Percentiles rank a stretch among this genome's conserved stretches.
phyloP scores from a whole-genome alignment of 1,284 basidiomycete genomes.

The Gastroboletus turbinatus region DNA sequence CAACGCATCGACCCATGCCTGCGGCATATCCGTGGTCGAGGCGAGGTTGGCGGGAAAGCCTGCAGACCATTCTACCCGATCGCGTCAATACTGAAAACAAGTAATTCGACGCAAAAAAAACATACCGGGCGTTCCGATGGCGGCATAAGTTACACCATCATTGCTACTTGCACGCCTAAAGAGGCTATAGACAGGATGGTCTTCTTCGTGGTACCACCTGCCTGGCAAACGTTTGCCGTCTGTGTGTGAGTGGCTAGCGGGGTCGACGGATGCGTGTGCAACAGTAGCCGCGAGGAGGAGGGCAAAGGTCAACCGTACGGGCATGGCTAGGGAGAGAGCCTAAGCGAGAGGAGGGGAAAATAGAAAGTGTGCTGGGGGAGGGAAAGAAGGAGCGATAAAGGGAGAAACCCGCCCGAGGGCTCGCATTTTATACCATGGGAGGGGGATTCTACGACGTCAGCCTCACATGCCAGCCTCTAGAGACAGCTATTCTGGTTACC shows the following conservation, averaged over 20 bases:
- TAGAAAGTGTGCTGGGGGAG: conserved; percentile 20
- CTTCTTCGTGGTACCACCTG: conserved; percentile 56
- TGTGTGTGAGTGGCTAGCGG: conserved; percentile 28
- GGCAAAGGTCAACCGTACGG: conserved; percentile 34
- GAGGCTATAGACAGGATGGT: conserved; percentile 57
- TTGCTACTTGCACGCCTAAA: conserved; percentile 50
- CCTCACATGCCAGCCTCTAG: conserved; percentile 22
- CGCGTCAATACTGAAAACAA: not conserved
- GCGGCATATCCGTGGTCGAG: conserved; percentile 49
- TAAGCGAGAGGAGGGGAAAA: conserved; percentile 26
- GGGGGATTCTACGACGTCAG: conserved; percentile 26
- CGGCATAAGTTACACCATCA: conserved; percentile 49
- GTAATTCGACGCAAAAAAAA: conserved; percentile 6
- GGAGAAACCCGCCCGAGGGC: not conserved
- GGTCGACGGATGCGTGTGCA: conserved; percentile 31
- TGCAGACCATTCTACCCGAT: conserved; percentile 53
- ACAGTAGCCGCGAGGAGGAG: conserved; percentile 38
- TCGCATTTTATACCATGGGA: conserved; percentile 30
- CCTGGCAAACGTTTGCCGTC: conserved; percentile 38
- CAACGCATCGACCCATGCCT: conserved; percentile 68
- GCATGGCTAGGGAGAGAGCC: conserved; percentile 21
- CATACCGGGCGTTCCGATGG: conserved; percentile 60
- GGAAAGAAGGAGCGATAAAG: conserved; percentile 6
- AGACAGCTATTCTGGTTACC: conserved; percentile 16
- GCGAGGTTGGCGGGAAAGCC: conserved; percentile 50